phyloP scores from a whole-genome alignment of 805 yeast species.

The Wickerhamiella vanderwaltii region DNA sequence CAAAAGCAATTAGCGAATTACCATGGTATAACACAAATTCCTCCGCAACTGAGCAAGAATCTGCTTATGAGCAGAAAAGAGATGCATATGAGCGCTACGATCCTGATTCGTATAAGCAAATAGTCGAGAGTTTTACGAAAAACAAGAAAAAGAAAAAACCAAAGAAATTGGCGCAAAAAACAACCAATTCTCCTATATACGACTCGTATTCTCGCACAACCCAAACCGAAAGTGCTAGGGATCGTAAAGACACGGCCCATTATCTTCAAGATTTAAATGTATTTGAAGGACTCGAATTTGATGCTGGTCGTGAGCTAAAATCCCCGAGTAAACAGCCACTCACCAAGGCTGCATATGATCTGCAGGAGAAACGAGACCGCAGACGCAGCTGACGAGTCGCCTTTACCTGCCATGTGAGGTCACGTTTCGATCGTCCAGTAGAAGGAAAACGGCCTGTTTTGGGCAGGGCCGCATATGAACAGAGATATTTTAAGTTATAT shows the following conservation, averaged over 20 bases:
- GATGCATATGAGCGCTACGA: constrained; percentile 11
- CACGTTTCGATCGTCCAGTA: background rate
- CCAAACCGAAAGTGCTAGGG: constrained; percentile 2
- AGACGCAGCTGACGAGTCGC: too few relatives aligned
- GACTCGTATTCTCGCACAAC: constrained; percentile 8
- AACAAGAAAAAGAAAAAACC: constrained; percentile 1
- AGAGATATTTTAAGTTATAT: too few relatives aligned
- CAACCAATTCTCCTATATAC: background rate
- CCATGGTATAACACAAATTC: constrained; percentile 10
- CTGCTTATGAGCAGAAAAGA: constrained; percentile 10
- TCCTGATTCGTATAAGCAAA: constrained; percentile 5
- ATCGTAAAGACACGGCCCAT: constrained; percentile 11
- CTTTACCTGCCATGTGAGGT: too few relatives aligned
- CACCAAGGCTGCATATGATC: too few relatives aligned
- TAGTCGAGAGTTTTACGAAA: constrained; percentile 2
- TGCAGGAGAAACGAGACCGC: too few relatives aligned
- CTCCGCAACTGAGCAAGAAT: background rate
- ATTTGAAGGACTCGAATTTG: constrained; percentile 8
- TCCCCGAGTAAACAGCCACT: background rate
- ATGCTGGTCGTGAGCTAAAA: background rate
- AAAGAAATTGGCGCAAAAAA: background rate
- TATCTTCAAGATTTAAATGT: constrained; percentile 9
- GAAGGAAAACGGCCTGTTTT: too few relatives aligned
- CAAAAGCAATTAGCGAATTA: background rate
- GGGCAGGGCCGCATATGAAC: too few relatives aligned